These are phyloP conservation scores for Phytopythium boreale DNA, from an alignment of 352 stramenopile species.

Conservation along the genomic window DNA sequence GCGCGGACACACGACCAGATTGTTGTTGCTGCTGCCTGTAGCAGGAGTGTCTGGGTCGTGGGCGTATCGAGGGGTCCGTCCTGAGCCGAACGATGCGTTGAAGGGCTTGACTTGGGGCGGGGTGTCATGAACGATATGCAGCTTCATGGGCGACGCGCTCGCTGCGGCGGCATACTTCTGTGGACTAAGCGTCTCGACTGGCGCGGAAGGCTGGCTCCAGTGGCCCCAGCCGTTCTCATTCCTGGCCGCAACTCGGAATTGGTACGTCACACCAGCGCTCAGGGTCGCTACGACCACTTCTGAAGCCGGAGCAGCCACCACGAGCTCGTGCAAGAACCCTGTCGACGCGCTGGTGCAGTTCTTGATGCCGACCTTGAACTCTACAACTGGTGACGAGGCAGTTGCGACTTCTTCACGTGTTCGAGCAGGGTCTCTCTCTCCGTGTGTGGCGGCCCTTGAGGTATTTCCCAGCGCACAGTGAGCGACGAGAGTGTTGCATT, in stretches of 20 bases:
- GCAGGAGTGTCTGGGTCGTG: conserved; percentile 5
- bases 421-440: no score
- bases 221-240: conserved; percentile 64
- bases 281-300: conserved; percentile 52
- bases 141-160: conserved; percentile 3
- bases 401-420: neutral
- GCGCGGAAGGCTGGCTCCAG: conserved; percentile 66
- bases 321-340: conserved; percentile 54
- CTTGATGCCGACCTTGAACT: conserved; percentile 59
- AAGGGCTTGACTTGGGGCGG: conserved; percentile 52
- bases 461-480: conserved; percentile 38
- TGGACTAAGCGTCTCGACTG: conserved; percentile 36
- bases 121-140: conserved; percentile 35
- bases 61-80: conserved; percentile 64
- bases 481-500: conserved; percentile 48
- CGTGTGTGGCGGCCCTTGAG: conserved; percentile 10
- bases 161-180: conserved; percentile 2
- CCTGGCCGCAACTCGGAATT: conserved; percentile 76
- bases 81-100: conserved; percentile 47
- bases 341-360: conserved; percentile 54
- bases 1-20: conserved; percentile 36
- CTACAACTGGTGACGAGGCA: conserved; percentile 19
- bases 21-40: conserved; percentile 14
- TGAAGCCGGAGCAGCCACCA: conserved; percentile 17
- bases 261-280: conserved; percentile 76